Conservation (phyloP, 2,329 filamentous ascomycete species). For the Apiospora pterosperma region DNA sequence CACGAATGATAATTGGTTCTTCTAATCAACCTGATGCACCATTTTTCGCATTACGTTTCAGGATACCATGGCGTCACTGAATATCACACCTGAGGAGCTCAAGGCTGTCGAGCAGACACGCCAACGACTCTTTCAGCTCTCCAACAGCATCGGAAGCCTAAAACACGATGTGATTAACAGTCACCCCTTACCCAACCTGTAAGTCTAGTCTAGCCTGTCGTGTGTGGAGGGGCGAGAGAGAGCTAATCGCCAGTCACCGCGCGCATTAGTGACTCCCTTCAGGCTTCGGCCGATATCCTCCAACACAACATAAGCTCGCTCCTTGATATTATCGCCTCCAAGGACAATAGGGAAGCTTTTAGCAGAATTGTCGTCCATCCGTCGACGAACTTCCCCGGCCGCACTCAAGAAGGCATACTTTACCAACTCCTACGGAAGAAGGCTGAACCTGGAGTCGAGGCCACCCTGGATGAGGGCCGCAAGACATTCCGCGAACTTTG, state of each 20-base stretch:
- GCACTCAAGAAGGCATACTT: slow-evolving; percentile 63
- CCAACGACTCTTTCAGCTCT: slow-evolving; percentile 64
- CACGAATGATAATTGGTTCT: no score
- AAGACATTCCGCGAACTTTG: slow-evolving; percentile 27
- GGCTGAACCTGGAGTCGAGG: slow-evolving; percentile 73
- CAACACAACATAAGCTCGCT: slow-evolving; percentile 67
- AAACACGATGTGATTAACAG: slow-evolving; percentile 56
- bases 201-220: slow-evolving; percentile 18
- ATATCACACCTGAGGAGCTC: slow-evolving; percentile 55
- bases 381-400: slow-evolving; percentile 69
- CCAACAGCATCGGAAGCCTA: slow-evolving; percentile 64
- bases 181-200: slow-evolving; percentile 68
- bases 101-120: slow-evolving; percentile 70
- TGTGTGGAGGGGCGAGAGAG: neutral
- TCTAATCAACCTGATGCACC: neutral
- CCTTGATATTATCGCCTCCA: slow-evolving; percentile 58
- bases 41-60: neutral
- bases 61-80: slow-evolving; percentile 36
- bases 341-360: slow-evolving; percentile 62
- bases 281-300: slow-evolving; percentile 69
- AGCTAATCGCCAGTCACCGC: neutral
- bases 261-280: slow-evolving; percentile 60
- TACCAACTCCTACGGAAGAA: slow-evolving; percentile 77
- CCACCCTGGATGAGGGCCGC: slow-evolving; percentile 64
- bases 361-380: slow-evolving; percentile 71